A percentile compares a stretch with the other conserved stretches of the same genome.
These are phyloP conservation scores for Coemansia sp. DNA, from an alignment of 192 early-diverging fungal genomes.

Conservation along the genomic window DNA sequence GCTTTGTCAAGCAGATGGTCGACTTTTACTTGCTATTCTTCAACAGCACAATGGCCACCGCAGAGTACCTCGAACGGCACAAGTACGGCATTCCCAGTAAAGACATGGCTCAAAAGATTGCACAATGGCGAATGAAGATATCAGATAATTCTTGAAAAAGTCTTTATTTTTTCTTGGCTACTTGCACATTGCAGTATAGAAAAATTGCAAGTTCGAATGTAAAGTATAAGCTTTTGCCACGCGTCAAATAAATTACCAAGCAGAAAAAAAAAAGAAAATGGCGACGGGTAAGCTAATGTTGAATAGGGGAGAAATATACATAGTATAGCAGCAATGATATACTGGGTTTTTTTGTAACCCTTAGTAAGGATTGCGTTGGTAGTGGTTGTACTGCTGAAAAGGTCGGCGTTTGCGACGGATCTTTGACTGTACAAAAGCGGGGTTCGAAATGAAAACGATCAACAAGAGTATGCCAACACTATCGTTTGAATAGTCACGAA, in stretches of 20 bases:
- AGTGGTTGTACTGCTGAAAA: neutral
- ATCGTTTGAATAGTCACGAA: conserved; percentile 53
- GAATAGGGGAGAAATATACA: neutral
- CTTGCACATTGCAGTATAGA: neutral
- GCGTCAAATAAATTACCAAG: neutral
- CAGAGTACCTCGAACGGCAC: conserved; percentile 39
- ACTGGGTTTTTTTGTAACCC: neutral
- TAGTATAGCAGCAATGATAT: neutral
- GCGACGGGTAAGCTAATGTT: neutral
- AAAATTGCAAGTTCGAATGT: neutral
- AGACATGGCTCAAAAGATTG: conserved; percentile 40
- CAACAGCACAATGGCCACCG: conserved; percentile 30
- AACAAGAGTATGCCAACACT: conserved; percentile 52
- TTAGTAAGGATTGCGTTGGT: neutral
- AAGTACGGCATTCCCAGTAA: conserved; percentile 39
- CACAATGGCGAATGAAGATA: conserved; percentile 45
- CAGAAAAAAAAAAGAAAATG: neutral
- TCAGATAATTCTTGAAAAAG: neutral
- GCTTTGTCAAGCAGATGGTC: conserved; percentile 54
- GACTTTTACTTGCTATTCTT: conserved; percentile 54
- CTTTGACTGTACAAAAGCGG: conserved; percentile 50
- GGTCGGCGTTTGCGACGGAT: conserved; percentile 31
- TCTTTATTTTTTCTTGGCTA: neutral
- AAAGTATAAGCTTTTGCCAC: neutral
- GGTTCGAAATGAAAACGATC: conserved; percentile 53